These are phyloP conservation scores for Boletus rubescentipes DNA, from an alignment of 768 basidiomycete genomes.

Conservation along the genomic window DNA sequence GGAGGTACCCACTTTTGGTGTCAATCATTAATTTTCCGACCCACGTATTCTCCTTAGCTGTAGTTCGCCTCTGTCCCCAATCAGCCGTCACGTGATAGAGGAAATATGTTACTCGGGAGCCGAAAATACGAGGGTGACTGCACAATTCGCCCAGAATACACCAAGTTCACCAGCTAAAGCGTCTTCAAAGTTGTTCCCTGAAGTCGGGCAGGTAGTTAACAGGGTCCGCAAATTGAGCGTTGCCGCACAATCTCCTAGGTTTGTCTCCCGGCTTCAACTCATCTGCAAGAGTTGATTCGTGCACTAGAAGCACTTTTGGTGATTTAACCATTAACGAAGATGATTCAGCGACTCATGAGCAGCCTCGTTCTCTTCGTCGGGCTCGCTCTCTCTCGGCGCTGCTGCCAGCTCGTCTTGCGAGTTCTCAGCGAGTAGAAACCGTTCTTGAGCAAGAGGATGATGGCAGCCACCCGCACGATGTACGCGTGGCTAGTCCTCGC, in stretches of 20 bases:
- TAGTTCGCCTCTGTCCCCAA: constrained; percentile 18
- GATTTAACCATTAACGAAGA: background rate
- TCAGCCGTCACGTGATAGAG: constrained; percentile 18
- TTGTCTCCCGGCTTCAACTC: background rate
- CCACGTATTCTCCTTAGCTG: constrained; percentile 5
- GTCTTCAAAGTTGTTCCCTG: background rate
- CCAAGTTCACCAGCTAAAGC: background rate
- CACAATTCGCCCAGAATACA: background rate
- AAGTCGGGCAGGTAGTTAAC: background rate
- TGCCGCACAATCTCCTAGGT: constrained; percentile 6
- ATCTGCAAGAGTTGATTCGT: background rate
- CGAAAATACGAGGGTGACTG: background rate
- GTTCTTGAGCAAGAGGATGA: background rate
- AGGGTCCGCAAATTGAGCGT: background rate
- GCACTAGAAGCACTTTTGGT: background rate
- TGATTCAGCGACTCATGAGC: background rate
- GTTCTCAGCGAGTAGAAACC: constrained; percentile 3
- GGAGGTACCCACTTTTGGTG: background rate
- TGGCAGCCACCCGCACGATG: background rate
- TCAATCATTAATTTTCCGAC: background rate
- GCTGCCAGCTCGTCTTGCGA: background rate
- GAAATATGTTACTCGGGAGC: constrained; percentile 10
- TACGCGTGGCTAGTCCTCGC: background rate
- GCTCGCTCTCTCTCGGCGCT: background rate
- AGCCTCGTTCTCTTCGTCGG: background rate